Base-by-base conservation (phyloP, 805 yeast genomes). In the Wickerhamomyces hampshirensis region DNA sequence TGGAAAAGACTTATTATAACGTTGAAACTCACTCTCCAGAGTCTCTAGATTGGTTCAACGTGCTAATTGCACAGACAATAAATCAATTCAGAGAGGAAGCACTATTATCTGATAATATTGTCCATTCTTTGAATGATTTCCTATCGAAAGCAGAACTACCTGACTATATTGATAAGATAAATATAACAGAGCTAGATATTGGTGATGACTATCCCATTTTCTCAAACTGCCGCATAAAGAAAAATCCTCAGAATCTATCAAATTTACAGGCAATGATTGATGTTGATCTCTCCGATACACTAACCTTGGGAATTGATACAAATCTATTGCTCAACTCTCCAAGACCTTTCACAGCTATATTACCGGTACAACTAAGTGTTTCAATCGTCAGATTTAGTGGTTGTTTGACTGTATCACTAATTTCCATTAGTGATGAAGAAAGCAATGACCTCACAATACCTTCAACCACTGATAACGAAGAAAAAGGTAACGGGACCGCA, bases 121-220 rank as follows among this genome's bases (percentile, higher is more conserved):
- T 89, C 42, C 81, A 84, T 46, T 79, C 88, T 1, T 65, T 93
- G 33, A 80, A 85, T 50, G 77, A 73, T 34, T 76, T 85, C 34
- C 65, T 91, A 30, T 62, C 62, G 9, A 57, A 58, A 6, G 75
- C 80, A 45, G 75, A 75, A 16, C 59, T 85, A 17, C 96, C 97
- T 1, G 89, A 82, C 37, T 91, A 80, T 57, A 58, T 93, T 33
- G 96, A 82, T 54, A 71, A 74, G 17, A 79, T 93, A 28, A 73
- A 73, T 42, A 76, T 93, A 32, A 84, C 89, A 1, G 97, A 91
- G 51, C 77, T 93, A 18, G 91, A 88, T 50, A 80, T 93, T 39
- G 98, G 98, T 23, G 85, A 87, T 55, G 97, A 89, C 59, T 93
- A 81, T 56, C 98, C 98, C 4, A 85, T 93, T 34, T 85, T 93